A percentile compares a stretch with the other conserved stretches of the same genome.
Evolutionary conservation across 352 stramenopile genomes (phyloP).

Genomic region (Halophytophthora batemanensis): DNA sequence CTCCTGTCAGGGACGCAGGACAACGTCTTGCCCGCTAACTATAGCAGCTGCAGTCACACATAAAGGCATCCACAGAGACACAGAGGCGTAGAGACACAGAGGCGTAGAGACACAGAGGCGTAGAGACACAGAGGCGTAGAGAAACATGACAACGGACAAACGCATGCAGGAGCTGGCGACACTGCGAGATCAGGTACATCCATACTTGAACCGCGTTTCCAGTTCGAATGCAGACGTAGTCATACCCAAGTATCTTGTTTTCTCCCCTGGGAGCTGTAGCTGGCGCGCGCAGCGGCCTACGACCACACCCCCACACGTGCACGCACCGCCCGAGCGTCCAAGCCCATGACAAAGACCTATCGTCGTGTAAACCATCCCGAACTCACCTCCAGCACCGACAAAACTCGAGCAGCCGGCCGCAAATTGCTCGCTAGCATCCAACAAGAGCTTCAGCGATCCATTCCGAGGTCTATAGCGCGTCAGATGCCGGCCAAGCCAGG

Average conservation of each 20-base stretch:
- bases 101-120: no score
- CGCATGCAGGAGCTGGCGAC: no score
- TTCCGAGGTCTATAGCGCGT: constrained; percentile 23
- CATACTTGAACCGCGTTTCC: no score
- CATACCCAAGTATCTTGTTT: neutral
- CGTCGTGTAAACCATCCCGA: constrained; percentile 24
- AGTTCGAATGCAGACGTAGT: no score
- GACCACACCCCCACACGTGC: constrained; percentile 37
- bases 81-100: no score
- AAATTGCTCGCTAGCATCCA: constrained; percentile 66
- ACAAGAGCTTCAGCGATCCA: constrained; percentile 53
- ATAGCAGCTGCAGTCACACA: no score
- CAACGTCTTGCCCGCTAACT: no score
- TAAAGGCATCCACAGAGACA: no score
- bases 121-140: no score
- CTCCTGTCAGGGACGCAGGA: no score
- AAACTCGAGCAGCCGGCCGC: constrained; percentile 18
- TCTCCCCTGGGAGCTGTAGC: constrained; percentile 16
- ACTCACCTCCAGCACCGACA: constrained; percentile 2
- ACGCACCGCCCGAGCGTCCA: constrained; percentile 16
- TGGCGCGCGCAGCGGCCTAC: constrained; percentile 55
- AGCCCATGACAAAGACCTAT: constrained; percentile 65
- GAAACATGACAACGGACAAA: no score
- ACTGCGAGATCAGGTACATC: no score
- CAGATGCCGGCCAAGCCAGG: constrained; percentile 26